A percentile compares a stretch with the other conserved stretches of the same genome.
phyloP scores from a whole-genome alignment of 768 basidiomycete species.

The Agaricus blazei region DNA sequence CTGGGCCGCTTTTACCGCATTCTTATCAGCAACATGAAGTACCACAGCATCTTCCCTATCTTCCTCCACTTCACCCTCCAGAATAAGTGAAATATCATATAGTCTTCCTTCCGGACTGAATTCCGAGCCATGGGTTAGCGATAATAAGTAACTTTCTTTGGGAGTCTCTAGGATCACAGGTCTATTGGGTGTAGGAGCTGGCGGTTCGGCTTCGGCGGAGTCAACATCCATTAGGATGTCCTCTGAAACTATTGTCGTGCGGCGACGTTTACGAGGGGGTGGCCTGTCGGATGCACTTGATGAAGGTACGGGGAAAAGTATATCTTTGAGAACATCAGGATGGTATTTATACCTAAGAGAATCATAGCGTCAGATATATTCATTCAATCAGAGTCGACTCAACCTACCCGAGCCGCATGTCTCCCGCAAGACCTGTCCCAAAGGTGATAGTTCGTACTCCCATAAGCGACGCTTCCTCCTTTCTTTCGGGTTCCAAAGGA shows the following conservation, averaged over 20 bases:
- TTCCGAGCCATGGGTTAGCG: constrained; percentile 6
- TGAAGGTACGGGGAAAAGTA: constrained; percentile 36
- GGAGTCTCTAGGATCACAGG: constrained; percentile 34
- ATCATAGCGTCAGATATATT: background rate
- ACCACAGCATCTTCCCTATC: constrained; percentile 18
- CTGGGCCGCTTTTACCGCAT: constrained; percentile 1
- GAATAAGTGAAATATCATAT: constrained; percentile 34
- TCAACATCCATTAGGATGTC: constrained; percentile 22
- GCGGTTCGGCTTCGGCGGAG: constrained; percentile 3
- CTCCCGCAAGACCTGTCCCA: constrained; percentile 33
- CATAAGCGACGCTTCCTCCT: constrained; percentile 39
- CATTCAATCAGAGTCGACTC: background rate
- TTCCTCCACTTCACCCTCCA: constrained; percentile 27
- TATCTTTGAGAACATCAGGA: constrained; percentile 32
- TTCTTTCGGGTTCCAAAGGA: constrained; percentile 21
- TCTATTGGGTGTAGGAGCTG: constrained; percentile 14
- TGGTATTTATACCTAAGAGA: constrained; percentile 48
- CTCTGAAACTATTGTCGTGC: constrained; percentile 15
- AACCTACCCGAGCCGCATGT: constrained; percentile 41
- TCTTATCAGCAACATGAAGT: constrained; percentile 10
- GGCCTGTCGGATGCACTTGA: constrained; percentile 16
- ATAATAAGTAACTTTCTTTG: constrained; percentile 34
- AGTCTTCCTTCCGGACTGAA: constrained; percentile 11
- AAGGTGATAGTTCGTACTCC: constrained; percentile 44
- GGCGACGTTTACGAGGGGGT: constrained; percentile 32